phyloP scores from a whole-genome alignment of 2,329 filamentous ascomycete genomes.

The Endoconidiophora laricicola region DNA sequence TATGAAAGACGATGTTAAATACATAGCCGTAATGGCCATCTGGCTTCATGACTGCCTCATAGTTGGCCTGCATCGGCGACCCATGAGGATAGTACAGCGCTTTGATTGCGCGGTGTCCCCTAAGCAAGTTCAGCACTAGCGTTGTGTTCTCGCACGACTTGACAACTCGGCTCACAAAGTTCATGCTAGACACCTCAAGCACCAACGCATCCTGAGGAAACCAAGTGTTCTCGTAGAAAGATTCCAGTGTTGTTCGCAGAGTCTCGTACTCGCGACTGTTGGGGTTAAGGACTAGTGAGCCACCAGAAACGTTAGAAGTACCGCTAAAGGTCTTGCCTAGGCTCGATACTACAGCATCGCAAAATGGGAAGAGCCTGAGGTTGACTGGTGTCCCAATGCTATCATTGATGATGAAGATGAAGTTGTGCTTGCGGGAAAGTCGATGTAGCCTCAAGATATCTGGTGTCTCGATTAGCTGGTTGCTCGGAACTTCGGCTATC shows the following conservation, averaged over 20 bases:
- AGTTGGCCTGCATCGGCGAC: not conserved
- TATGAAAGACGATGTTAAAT: constrained; percentile 25
- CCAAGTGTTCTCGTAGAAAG: constrained; percentile 13
- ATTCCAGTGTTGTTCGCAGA: constrained; percentile 20
- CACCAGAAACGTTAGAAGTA: constrained; percentile 37
- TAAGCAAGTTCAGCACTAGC: constrained; percentile 17
- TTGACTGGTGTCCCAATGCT: constrained; percentile 32
- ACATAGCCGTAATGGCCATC: constrained; percentile 16
- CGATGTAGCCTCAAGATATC: constrained; percentile 22
- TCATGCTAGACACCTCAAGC: constrained; percentile 25
- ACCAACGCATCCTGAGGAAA: constrained; percentile 17
- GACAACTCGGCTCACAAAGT: constrained; percentile 22
- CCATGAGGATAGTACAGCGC: not conserved
- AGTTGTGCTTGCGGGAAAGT: constrained; percentile 26
- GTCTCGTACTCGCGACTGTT: constrained; percentile 24
- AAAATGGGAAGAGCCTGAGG: constrained; percentile 30
- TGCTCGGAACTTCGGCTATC: constrained; percentile 29
- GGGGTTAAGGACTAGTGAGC: constrained; percentile 33
- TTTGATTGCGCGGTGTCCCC: not conserved
- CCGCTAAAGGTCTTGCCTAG: constrained; percentile 45
- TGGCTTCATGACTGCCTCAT: not conserved
- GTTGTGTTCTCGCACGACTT: constrained; percentile 17
- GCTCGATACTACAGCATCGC: constrained; percentile 34
- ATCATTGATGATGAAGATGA: constrained; percentile 32
- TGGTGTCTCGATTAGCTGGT: constrained; percentile 21